A percentile compares a stretch with the other conserved stretches of the same genome.
These are phyloP conservation scores for Gloeophyllum trabeum DNA, from an alignment of 768 basidiomycete species.

Conservation along the genomic window DNA sequence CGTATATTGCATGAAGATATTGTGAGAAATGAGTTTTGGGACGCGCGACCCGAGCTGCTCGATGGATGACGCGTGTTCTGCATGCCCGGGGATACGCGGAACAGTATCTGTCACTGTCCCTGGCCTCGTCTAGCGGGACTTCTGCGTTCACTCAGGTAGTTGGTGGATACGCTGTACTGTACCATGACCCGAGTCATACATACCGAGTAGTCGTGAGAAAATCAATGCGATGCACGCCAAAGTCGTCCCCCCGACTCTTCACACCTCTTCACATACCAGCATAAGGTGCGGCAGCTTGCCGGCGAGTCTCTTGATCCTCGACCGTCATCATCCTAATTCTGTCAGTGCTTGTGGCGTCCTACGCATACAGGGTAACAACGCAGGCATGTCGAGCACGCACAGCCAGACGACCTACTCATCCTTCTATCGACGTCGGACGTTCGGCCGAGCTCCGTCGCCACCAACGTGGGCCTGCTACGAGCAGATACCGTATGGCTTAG, in stretches of 20 bases:
- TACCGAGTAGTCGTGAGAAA: too few species aligned
- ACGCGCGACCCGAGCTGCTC: slow-evolving; percentile 39
- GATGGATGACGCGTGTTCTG: too few species aligned
- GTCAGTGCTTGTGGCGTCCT: background rate
- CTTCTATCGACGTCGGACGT: slow-evolving; percentile 48
- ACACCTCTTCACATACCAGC: too few species aligned
- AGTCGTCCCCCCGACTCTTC: background rate
- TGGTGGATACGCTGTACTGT: too few species aligned
- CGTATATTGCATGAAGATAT: slow-evolving; percentile 73
- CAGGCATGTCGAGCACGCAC: background rate
- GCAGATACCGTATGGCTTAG: slow-evolving; percentile 62
- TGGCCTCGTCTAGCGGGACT: too few species aligned
- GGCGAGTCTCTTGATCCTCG: too few species aligned
- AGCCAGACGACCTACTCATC: background rate
- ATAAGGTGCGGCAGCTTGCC: too few species aligned
- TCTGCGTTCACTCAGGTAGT: too few species aligned
- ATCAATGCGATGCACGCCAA: too few species aligned
- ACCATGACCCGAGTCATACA: too few species aligned
- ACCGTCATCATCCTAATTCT: background rate
- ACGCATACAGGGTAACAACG: background rate
- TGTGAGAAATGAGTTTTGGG: slow-evolving; percentile 77
- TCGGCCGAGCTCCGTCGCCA: slow-evolving; percentile 74
- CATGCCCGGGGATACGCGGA: too few species aligned
- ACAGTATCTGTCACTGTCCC: too few species aligned
- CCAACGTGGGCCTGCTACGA: slow-evolving; percentile 88